phyloP scores from a whole-genome alignment of 805 yeast genomes.

The Kluyveromyces siamensis region DNA sequence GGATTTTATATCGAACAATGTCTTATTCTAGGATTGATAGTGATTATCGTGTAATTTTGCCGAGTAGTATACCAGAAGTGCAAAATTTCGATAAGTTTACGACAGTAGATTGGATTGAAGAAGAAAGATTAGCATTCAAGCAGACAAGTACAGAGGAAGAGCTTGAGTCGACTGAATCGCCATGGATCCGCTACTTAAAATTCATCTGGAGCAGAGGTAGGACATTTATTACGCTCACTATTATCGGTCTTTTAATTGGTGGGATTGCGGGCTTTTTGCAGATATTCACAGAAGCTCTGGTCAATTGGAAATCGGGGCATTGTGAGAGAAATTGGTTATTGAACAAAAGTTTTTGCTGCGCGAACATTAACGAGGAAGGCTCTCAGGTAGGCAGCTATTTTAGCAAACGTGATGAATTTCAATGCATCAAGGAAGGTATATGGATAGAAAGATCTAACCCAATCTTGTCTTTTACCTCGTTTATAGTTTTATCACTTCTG shows the following conservation, averaged over 20 bases:
- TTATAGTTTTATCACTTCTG: conserved; percentile 46
- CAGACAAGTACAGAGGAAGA: conserved; percentile 1
- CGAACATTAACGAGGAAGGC: conserved; percentile 10
- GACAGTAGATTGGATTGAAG: conserved; percentile 60
- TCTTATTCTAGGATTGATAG: not conserved
- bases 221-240: conserved; percentile 62
- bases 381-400: not conserved
- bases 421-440: conserved; percentile 39
- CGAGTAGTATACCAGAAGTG: conserved; percentile 18
- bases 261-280: conserved; percentile 73
- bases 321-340: conserved; percentile 64
- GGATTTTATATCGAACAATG: not conserved
- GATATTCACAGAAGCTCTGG: conserved; percentile 79
- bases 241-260: conserved; percentile 74
- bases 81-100: conserved; percentile 46
- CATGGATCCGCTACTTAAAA: conserved; percentile 9
- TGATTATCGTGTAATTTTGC: not conserved
- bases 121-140: conserved; percentile 41
- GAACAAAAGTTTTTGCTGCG: conserved; percentile 70
- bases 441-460: conserved; percentile 62
- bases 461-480: conserved; percentile 43
- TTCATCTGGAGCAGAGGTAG: conserved; percentile 22
- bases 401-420: conserved; percentile 25
- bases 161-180: conserved; percentile 4
- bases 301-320: conserved; percentile 68